Base-by-base conservation (phyloP, 2,329 filamentous ascomycete species). In the Penicillium sclerotigenum region DNA sequence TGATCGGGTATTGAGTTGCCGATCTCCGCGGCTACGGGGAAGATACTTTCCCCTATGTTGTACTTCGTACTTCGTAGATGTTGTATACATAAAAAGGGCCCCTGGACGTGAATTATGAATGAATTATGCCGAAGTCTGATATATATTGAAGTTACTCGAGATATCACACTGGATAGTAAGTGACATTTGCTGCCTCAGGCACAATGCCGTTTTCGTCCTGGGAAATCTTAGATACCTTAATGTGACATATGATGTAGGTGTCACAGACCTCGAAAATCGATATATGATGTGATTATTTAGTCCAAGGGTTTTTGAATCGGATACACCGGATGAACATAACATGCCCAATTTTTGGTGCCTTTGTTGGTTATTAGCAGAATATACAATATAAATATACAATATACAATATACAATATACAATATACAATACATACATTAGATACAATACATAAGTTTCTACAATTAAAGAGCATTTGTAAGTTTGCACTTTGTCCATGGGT, bases 11-110 rank as follows among this genome's bases (percentile, higher is more conserved):
- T 29, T 20, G n/a, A 51, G 43, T 47, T 53, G 50, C 60, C 62
- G 61, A 50, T 58, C 40, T 57, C 63, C 60, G 61, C 61, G 59
- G 64, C n/a, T 54, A 54, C 18, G 29, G 52, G 45, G 37, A 36
- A 49, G 28, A 29, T 7, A 33, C 10, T 22, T 24, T 36, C 13
- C 42, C 11, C 14, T 26, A 26, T n/a, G n/a, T n/a, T n/a, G n/a
- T n/a, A n/a, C n/a, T n/a, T n/a, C n/a, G n/a, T n/a, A n/a, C n/a
- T n/a, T n/a, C n/a, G n/a, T n/a, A n/a, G n/a, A n/a, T n/a, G n/a
- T n/a, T n/a, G n/a, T n/a, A n/a, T n/a, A n/a, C n/a, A n/a, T n/a
- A n/a, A n/a, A 45, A 24, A 33, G 9, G 4, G 11, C 7, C 26
- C n/a, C 13, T 33, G 28, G 11, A 46, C 13, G 13, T 31, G 28